Percentiles rank a stretch among this genome's conserved stretches.
Evolutionary conservation across 2,329 filamentous ascomycete genomes (phyloP).

Genomic region (Aspergillus sojae): DNA sequence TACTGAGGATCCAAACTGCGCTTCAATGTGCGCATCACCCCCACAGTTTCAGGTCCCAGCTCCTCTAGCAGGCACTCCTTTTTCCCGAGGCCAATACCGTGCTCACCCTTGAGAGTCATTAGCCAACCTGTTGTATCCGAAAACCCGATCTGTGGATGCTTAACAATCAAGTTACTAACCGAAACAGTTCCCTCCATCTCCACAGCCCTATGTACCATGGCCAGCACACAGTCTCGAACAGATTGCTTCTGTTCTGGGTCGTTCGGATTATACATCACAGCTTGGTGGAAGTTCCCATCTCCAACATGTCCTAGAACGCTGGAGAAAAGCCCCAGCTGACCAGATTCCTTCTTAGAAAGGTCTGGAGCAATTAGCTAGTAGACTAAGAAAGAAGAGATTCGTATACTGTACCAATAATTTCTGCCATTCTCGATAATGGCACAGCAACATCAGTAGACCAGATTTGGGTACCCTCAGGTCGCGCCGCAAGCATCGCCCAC

Average conservation of each 20-base stretch:
- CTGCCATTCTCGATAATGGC: conserved; percentile 57
- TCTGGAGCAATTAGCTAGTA: conserved; percentile 47
- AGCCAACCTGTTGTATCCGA: not conserved
- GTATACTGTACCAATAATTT: conserved; percentile 54
- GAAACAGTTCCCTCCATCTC: conserved; percentile 92
- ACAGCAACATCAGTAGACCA: conserved; percentile 65
- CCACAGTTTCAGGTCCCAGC: conserved; percentile 74
- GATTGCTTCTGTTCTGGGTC: conserved; percentile 69
- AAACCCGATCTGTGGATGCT: not conserved
- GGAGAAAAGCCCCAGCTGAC: conserved; percentile 79
- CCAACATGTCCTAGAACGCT: conserved; percentile 85
- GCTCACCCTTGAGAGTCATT: conserved; percentile 60
- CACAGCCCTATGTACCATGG: conserved; percentile 81
- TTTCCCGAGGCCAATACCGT: conserved; percentile 81
- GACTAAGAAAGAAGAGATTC: accelerated
- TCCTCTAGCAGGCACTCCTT: conserved; percentile 78
- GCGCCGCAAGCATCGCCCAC: conserved; percentile 59
- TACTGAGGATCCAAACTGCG: conserved; percentile 76
- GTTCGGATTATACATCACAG: conserved; percentile 77
- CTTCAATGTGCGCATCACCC: conserved; percentile 81
- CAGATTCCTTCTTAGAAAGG: conserved; percentile 82
- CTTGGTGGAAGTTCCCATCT: conserved; percentile 90
- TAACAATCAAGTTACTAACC: conserved; percentile 23
- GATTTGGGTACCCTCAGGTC: conserved; percentile 55
- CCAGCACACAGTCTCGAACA: conserved; percentile 76